Base-by-base conservation (phyloP, 768 basidiomycete genomes). In the Tricholoma matsutake region DNA sequence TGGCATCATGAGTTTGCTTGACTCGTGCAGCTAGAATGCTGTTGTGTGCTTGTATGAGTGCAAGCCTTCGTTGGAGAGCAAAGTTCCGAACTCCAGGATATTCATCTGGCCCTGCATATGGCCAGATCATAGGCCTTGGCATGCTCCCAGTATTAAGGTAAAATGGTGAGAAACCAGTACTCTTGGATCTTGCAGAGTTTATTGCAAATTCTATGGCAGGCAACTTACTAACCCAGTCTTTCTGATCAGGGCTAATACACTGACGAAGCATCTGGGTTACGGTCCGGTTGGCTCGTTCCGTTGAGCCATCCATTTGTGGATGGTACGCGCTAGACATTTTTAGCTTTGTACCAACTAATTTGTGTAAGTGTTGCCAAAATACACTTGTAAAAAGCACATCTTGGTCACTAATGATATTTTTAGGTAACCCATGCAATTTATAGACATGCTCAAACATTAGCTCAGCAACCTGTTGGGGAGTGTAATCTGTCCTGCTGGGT, bases 11-110 rank as follows among this genome's bases (percentile, higher is more conserved):
- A 0, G 73, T 76, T 34, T 79, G 74, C 56, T 78, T 78, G 0
- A 76, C 72, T 0, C 70, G 45, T 0, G 69, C 59, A 0, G 59
- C 65, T 0, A 78, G n/a, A 1, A 78, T 70, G 0, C 65, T 54
- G 49, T 78, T 70, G 34, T 79, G 78, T 0, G 73, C 75, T 0
- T 41, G 14, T 62, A 78, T 68, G 0, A 77, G 43, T 0, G 75
- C 72, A 0, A 61, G 49, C 51, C 72, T 73, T 57, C 73, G 67
- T 7, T 52, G 13, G 9, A 67, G 62, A 0, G 71, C 72, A 53
- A 72, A 78, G 0, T 10, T 60, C 0, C 65, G 16, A 0, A 79
- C 71, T 1, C 77, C 77, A 0, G 66, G 67, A 14, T 62, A 72
- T 2, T 71, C 64, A 1, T 62, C 52, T 0, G 18, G 14, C 3